Evolutionary conservation across 768 basidiomycete genomes (phyloP).

Genomic region (Psilocybe cyanescens): DNA sequence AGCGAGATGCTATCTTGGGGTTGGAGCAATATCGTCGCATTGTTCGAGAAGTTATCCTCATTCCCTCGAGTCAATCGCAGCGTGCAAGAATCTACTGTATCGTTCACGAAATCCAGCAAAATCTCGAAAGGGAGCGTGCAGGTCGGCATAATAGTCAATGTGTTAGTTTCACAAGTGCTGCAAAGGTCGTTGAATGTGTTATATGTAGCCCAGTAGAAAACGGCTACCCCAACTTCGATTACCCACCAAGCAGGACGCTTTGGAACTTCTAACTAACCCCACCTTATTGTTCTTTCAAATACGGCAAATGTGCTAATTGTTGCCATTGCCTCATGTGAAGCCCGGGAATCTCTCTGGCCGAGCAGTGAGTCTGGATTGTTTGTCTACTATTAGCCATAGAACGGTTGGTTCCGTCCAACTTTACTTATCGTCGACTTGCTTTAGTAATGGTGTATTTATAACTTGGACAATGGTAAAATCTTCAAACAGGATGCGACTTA

Average conservation of each 20-base stretch:
- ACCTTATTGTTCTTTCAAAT: conserved; percentile 36
- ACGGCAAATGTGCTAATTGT: conserved; percentile 20
- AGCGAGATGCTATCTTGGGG: conserved; percentile 46
- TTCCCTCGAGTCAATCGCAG: conserved; percentile 41
- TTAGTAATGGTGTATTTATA: no score
- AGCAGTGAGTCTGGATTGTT: not conserved
- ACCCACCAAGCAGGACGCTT: conserved; percentile 10
- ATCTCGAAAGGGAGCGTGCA: conserved; percentile 58
- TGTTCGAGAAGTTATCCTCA: conserved; percentile 22
- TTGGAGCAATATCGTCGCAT: conserved; percentile 41
- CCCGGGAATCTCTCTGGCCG: conserved; percentile 7
- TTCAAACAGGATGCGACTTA: not conserved
- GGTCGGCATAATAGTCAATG: conserved; percentile 40
- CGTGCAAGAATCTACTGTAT: conserved; percentile 41
- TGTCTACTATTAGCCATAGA: not conserved
- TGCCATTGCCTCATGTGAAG: conserved; percentile 9
- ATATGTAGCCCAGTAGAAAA: conserved; percentile 6
- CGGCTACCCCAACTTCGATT: conserved; percentile 14
- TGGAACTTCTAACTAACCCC: conserved; percentile 5
- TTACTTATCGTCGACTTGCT: not conserved
- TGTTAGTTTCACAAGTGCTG: not conserved
- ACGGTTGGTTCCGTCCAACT: not conserved
- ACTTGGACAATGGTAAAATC: not conserved
- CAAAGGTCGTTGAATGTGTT: conserved; percentile 1
- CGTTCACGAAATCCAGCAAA: conserved; percentile 53